These are phyloP conservation scores for Vaccinium macrocarpon DNA, from an alignment of 148 eudicot species.

Conservation along the genomic window DNA sequence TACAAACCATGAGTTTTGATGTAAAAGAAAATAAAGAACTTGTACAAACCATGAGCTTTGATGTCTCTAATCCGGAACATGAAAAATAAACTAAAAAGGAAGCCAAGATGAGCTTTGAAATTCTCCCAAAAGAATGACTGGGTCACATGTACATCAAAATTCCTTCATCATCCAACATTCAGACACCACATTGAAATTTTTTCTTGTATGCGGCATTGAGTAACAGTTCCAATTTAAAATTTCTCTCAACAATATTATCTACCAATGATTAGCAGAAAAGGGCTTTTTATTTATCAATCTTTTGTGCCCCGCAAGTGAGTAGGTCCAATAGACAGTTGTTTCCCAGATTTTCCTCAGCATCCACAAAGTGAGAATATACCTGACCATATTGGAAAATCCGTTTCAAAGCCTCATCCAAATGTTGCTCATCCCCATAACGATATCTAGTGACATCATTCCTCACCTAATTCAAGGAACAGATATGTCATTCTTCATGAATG, in stretches of 20 bases:
- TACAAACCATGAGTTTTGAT: neutral
- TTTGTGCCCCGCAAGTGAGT: neutral
- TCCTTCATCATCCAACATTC: neutral
- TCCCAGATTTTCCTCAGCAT: neutral
- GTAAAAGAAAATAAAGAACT: neutral
- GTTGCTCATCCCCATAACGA: conserved; percentile 98
- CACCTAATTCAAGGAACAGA: conserved; percentile 47
- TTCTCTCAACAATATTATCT: neutral
- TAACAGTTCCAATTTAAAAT: neutral
- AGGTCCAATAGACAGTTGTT: neutral
- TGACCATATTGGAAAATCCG: conserved; percentile 92
- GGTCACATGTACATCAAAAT: neutral
- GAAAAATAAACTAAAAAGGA: neutral
- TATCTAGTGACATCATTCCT: conserved; percentile 87
- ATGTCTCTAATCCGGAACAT: neutral
- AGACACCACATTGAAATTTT: neutral
- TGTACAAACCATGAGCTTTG: neutral
- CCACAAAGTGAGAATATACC: conserved; percentile 39
- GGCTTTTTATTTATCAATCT: neutral
- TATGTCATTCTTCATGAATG: conserved; percentile 14
- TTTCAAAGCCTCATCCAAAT: conserved; percentile 92
- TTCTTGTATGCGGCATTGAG: neutral
- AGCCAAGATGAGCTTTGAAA: neutral
- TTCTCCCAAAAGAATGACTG: neutral
- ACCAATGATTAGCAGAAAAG: neutral